Base-by-base conservation (phyloP, 176 grass and related monocot genomes). In the Carex myosuroides region DNA sequence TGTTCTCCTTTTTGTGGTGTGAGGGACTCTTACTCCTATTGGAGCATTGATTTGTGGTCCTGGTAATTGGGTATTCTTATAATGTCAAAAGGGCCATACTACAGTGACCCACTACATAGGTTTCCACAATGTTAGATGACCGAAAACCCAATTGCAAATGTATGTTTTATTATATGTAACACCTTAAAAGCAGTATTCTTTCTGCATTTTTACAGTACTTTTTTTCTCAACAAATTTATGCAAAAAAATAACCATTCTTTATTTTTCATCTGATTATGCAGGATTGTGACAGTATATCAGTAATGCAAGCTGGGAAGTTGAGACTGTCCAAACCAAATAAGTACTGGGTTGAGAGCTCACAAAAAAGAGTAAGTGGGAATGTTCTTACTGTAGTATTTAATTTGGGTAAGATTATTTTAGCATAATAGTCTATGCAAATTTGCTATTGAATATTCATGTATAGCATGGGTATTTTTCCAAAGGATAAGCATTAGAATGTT, bases 311-410 rank as follows among this genome's bases (percentile, higher is more conserved):
- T 50, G 96, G 96, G 57, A 91, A 84, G 66, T 85, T 95, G 66
- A 86, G 89, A 53, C 32, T 99, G 70, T 90, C 91, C 13, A 99
- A 95, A 80, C 93, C 89, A n/a, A 99, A 94, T 84, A 99, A 93
- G 71, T 95, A 99, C 54, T 99, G 96, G 96, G 86, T 99, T 16
- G 96, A 94, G 84, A 95, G 79, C 81, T 95, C 96, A 12, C 89
- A 94, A 68, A 99, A 99, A 79, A 92, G 91, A 85, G 96, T 99
- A 75, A 92, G 85, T 81, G 3, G 0, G 55, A 65, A 63, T 59
- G 39, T 52, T 85, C 79, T 83, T 18, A 16, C 26, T 55, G 5
- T 68, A 46, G 6, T 63, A n/a, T 17, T 82, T 53, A 20, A 46
- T 54, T 77, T 54, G 12, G 22, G 6, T 56, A 55, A 53, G 9